These are phyloP conservation scores for Musa balbisiana DNA, from an alignment of 202 grass and related monocot species.

Conservation along the genomic window DNA sequence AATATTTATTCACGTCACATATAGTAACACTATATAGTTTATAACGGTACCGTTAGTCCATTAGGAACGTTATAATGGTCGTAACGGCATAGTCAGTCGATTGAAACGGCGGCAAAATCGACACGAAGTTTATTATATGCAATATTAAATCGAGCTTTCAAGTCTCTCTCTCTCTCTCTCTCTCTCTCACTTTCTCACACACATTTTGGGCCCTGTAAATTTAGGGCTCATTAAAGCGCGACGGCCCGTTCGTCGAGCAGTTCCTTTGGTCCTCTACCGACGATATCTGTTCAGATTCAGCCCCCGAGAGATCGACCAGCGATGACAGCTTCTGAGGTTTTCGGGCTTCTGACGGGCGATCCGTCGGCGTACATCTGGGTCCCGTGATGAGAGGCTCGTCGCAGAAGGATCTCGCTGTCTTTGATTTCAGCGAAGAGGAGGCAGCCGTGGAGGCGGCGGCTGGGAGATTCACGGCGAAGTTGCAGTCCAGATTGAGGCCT, in stretches of 20 bases:
- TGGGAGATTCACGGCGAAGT: slow-evolving; percentile 4
- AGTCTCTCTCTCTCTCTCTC: background rate
- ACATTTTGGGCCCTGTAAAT: background rate
- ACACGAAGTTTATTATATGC: too few relatives aligned
- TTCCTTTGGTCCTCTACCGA: background rate
- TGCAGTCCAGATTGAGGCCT: slow-evolving; percentile 1
- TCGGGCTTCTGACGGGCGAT: background rate
- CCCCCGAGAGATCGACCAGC: background rate
- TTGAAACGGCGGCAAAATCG: too few relatives aligned
- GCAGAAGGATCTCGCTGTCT: slow-evolving; percentile 10
- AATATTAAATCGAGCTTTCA: too few relatives aligned
- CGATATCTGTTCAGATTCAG: background rate
- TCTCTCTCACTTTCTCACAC: background rate
- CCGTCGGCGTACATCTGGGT: background rate
- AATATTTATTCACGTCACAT: too few relatives aligned
- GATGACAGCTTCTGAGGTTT: background rate
- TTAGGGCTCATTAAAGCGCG: background rate
- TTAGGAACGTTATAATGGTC: too few relatives aligned
- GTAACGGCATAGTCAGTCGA: too few relatives aligned
- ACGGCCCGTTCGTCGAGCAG: background rate
- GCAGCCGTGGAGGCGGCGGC: slow-evolving; percentile 24
- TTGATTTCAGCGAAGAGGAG: slow-evolving; percentile 19
- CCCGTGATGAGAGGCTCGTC: background rate
- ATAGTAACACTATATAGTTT: too few relatives aligned
- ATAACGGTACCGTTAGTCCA: too few relatives aligned